These are phyloP conservation scores for Penicillium sp. DNA, from an alignment of 2,329 filamentous ascomycete genomes.

Conservation along the genomic window DNA sequence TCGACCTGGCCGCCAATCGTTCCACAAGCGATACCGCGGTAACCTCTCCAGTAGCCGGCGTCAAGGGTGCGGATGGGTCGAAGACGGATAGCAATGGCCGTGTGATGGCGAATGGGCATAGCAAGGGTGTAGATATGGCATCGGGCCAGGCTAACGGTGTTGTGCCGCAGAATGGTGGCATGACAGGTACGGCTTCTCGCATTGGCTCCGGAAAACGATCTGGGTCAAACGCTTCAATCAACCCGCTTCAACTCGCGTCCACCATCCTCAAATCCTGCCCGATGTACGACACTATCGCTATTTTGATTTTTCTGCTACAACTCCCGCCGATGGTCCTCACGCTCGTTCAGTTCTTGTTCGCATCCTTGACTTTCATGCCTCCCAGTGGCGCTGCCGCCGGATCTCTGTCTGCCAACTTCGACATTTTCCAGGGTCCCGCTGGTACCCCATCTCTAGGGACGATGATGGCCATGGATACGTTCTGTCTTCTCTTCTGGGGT, in stretches of 20 bases:
- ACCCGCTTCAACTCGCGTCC: constrained; percentile 73
- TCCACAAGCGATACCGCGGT: constrained; percentile 37
- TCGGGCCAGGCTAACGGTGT: constrained; percentile 35
- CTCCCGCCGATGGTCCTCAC: constrained; percentile 85
- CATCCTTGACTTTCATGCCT: constrained; percentile 87
- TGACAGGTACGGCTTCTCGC: constrained; percentile 30
- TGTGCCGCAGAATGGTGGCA: constrained; percentile 31
- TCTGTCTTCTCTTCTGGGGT: constrained; percentile 77
- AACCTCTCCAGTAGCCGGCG: constrained; percentile 26
- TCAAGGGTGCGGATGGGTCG: constrained; percentile 28
- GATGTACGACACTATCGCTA: constrained; percentile 91
- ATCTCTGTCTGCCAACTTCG: constrained; percentile 74
- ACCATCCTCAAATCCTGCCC: constrained; percentile 89
- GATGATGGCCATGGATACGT: constrained; percentile 77
- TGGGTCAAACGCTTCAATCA: constrained; percentile 54
- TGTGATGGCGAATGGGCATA: constrained; percentile 36
- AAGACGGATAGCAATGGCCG: constrained; percentile 38
- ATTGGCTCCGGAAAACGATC: constrained; percentile 38
- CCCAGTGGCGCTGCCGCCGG: constrained; percentile 76
- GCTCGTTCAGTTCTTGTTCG: constrained; percentile 87
- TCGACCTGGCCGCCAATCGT: constrained; percentile 42
- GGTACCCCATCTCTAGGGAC: constrained; percentile 85
- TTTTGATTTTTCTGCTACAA: constrained; percentile 92
- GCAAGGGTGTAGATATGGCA: constrained; percentile 37
- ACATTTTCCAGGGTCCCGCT: constrained; percentile 85